Evolutionary conservation across 1,284 basidiomycete genomes (phyloP).

Genomic region (Meripilus lineatus): DNA sequence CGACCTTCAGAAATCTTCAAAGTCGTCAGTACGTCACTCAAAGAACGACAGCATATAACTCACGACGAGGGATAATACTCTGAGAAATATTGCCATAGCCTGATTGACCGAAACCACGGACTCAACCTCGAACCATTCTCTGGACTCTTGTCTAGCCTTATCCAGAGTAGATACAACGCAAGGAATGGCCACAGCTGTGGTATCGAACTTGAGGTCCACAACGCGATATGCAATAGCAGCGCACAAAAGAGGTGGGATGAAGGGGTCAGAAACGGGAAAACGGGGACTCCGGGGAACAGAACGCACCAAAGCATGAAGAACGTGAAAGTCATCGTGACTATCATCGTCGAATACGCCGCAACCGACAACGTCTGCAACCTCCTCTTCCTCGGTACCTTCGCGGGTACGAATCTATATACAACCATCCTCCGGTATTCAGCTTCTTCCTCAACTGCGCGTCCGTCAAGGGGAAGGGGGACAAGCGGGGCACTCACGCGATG

Average conservation of each 20-base stretch:
- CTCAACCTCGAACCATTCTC: slow-evolving; percentile 75
- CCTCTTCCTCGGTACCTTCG: slow-evolving; percentile 71
- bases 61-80: slow-evolving; percentile 92
- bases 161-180: slow-evolving; percentile 82
- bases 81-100: slow-evolving; percentile 83
- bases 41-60: slow-evolving; percentile 31
- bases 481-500: slow-evolving; percentile 56
- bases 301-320: slow-evolving; percentile 82
- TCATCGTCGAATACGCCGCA: slow-evolving; percentile 79
- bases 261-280: slow-evolving; percentile 1
- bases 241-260: slow-evolving; percentile 5
- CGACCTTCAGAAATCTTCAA: slow-evolving; percentile 57
- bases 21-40: slow-evolving; percentile 6
- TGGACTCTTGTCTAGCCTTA: slow-evolving; percentile 74
- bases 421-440: not conserved
- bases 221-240: not conserved
- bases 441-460: not conserved
- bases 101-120: slow-evolving; percentile 69
- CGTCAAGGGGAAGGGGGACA: not conserved
- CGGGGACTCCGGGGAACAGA: not conserved
- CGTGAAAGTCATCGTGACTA: slow-evolving; percentile 63
- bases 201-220: slow-evolving; percentile 59
- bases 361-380: slow-evolving; percentile 86
- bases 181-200: slow-evolving; percentile 88
- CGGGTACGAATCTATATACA: slow-evolving; percentile 60